Base-by-base conservation (phyloP, 306 rosid genomes). In the Prosopis cineraria region DNA sequence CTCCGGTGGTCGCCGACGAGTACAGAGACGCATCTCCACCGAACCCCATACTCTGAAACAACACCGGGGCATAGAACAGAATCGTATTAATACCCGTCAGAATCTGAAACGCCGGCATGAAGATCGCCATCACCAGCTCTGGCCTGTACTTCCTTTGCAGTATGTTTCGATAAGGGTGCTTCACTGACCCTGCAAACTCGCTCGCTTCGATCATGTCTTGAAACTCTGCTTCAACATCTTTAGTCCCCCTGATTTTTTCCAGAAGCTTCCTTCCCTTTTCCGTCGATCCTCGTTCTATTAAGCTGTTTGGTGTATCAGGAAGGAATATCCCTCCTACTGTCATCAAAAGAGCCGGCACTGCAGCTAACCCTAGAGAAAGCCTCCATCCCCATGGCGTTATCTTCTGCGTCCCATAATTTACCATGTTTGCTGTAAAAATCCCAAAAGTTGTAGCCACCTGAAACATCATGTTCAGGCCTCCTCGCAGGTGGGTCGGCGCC, bases 401-500 rank as follows among this genome's bases (percentile, higher is more conserved):
- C 80, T 84, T 88, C 75, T 81, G 88, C 47, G 94, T 90, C 41
- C 90, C 94, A 55, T 37, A 90, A 69, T 88, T 90, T 36, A 88
- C 76, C 94, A 90, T 88, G 82, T 90, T 90, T 17, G 90, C 94
- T 24, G 84, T 84, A 79, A 90, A 90, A 68, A 90, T 86, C 31
- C 94, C 92, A 10, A 83, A 80, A 1, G 92, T 90, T 7, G 92
- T 90, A 55, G 92, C 94, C 31, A 88, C 67, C 62, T 90, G 89
- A 83, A 90, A 90, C 94, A 88, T 80, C 90, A 90, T 88, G 80
- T 90, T 90, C 67, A 90, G 66, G 41, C 72, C 90, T 67, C 90
- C 94, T 63, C 94, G 83, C 9, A 90, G 88, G 80, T 86, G 94
- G 44, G 92, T 83, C 3, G 92, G 94, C 2, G 94, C 94, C 84